Conservation (phyloP, 768 basidiomycete genomes). For the Rhodosporidiobolus odoratus region DNA sequence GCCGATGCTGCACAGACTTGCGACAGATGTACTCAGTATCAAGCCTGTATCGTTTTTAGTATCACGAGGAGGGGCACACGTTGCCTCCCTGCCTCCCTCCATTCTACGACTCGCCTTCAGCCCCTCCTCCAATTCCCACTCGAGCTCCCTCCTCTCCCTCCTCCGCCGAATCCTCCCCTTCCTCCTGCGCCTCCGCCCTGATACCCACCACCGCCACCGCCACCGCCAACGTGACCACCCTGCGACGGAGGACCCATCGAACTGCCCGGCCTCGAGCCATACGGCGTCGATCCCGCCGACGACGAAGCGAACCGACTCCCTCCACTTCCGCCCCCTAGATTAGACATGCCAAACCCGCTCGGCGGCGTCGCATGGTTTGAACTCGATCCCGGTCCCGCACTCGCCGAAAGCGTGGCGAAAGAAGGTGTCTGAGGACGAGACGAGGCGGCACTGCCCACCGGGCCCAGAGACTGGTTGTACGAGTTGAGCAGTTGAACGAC, state of each 20-base stretch:
- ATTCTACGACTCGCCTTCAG: too few relatives aligned
- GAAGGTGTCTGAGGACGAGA: constrained; percentile 19
- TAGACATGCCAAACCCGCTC: not conserved
- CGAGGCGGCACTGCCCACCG: not conserved
- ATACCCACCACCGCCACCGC: not conserved
- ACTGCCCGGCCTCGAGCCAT: constrained; percentile 3
- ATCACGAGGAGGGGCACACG: too few relatives aligned
- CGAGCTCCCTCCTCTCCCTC: not conserved
- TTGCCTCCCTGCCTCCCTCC: too few relatives aligned
- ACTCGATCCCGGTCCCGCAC: too few relatives aligned
- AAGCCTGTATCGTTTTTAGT: too few relatives aligned
- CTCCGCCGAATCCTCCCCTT: not conserved
- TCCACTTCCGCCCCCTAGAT: not conserved
- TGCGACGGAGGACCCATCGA: not conserved
- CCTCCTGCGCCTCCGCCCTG: too few relatives aligned
- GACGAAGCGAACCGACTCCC: not conserved
- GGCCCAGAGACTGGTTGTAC: constrained; percentile 22
- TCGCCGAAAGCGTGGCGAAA: not conserved
- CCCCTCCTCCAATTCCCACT: not conserved
- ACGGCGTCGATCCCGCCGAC: constrained; percentile 15
- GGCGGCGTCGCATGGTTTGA: too few relatives aligned
- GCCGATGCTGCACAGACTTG: too few relatives aligned
- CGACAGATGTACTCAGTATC: too few relatives aligned
- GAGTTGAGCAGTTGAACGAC: constrained; percentile 38
- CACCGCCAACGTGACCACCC: not conserved